Evolutionary conservation across 164 flowering plant genomes (phyloP), one percentile per base, ranked within the genome.

Genomic region (Paratinospora sagittata): DNA sequence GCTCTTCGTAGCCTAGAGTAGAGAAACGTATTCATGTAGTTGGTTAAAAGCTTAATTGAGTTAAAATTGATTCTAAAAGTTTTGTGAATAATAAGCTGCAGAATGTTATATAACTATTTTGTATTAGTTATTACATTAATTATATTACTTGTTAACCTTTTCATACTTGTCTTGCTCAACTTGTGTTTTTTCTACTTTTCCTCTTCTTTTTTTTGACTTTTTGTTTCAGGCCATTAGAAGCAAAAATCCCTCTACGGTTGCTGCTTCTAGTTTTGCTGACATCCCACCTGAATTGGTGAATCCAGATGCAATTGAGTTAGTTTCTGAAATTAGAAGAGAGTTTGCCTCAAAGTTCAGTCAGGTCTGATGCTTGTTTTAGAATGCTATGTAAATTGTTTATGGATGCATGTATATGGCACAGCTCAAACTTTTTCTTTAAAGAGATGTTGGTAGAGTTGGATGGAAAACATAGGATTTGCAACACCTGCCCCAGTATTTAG

Each of bases 321-420:
- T 85, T 27, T 78, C 84, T 69, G 90, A 85, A 63, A 84, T 89
- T 69, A 82, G 90, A 85, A 83, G 82, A 68, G 90, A 89, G 74
- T 89, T 86, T 81, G 82, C 83, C 11, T 73, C 75, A 74, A 84
- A 88, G 85, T 86, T 91, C 70, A 90, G 86, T 71, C 83, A 88
- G 92, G 94, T 91, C 26, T 63, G 16, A 14, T 26, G 21, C 6
- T 30, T 49, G 37, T 47, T 67, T 41, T 41, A 17, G 55, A 47
- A 47, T 17, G 12, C 55, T 10, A 12, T 17, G 19, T 47, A 17
- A 47, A 7, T 11, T 39, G 10, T 39, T 39, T 39, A 39, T 39
- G 10, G 10, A 11, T 39, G 43, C 43, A 39, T 39, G 43, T 26
- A 24, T 16, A 57, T 16, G 37, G 26, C 30, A 39, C 37, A 63